Percentiles rank a stretch among this genome's conserved stretches.
Conservation (phyloP, 768 basidiomycete genomes). For the Lactifluus echinatus region DNA sequence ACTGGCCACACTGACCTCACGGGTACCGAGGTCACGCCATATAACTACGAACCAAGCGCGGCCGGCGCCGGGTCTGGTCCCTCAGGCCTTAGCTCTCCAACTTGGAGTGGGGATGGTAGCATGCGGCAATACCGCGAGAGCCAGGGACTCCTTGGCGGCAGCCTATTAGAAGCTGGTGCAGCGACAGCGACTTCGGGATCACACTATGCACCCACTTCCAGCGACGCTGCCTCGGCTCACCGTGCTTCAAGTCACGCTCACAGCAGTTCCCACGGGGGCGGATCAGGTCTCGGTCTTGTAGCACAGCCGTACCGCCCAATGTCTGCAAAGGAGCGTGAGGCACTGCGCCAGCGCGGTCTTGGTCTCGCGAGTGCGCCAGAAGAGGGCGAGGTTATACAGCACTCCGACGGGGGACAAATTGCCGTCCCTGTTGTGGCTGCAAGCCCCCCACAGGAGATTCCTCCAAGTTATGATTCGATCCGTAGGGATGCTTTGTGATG, state of each 20-base stretch:
- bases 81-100: constrained; percentile 8
- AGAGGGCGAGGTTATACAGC: constrained; percentile 23
- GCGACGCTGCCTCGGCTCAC: not conserved
- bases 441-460: constrained; percentile 22
- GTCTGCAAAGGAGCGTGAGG: constrained; percentile 27
- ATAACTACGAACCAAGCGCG: constrained; percentile 21
- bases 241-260: not conserved
- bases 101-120: constrained; percentile 6
- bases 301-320: constrained; percentile 16
- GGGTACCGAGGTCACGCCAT: constrained; percentile 17
- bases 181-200: constrained; percentile 20
- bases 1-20: constrained; percentile 19
- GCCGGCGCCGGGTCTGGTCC: constrained; percentile 19
- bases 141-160: constrained; percentile 22
- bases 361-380: constrained; percentile 23
- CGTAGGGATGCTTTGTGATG: constrained; percentile 14
- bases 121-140: constrained; percentile 26
- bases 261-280: not conserved
- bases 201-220: constrained; percentile 17
- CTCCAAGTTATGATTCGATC: constrained; percentile 29
- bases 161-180: constrained; percentile 16
- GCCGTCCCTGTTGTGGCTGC: constrained; percentile 3
- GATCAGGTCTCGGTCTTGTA: not conserved
- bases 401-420: constrained; percentile 25
- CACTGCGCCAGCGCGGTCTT: constrained; percentile 18